A percentile compares a stretch with the other conserved stretches of the same genome.
Evolutionary conservation across 2,329 filamentous ascomycete species (phyloP).

Genomic region (Triangularia setosa): DNA sequence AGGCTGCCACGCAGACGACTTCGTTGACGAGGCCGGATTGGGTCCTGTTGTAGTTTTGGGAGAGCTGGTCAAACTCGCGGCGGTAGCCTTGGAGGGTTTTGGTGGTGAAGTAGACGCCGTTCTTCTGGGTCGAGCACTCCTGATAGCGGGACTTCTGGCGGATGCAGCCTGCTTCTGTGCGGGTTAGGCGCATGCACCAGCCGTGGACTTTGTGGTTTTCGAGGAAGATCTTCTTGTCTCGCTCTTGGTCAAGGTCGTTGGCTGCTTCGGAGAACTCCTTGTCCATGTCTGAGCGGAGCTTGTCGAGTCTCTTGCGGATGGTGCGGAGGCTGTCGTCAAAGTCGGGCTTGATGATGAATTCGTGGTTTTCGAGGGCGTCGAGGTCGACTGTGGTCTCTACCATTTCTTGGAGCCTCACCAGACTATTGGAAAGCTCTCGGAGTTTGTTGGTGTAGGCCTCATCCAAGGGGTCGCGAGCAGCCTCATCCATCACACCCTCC

Average conservation of each 20-base stretch:
- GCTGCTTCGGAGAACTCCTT: conserved; percentile 73
- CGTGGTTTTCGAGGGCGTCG: conserved; percentile 90
- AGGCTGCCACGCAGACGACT: conserved; percentile 88
- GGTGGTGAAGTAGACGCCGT: conserved; percentile 97
- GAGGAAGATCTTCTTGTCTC: conserved; percentile 97
- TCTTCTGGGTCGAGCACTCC: conserved; percentile 97
- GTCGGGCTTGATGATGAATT: conserved; percentile 98
- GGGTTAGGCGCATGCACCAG: conserved; percentile 91
- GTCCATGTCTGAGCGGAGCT: conserved; percentile 76
- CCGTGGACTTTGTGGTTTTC: conserved; percentile 95
- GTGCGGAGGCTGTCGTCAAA: conserved; percentile 85
- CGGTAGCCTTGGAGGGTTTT: conserved; percentile 73
- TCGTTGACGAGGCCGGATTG: conserved; percentile 88
- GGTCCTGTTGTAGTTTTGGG: conserved; percentile 90
- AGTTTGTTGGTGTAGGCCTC: conserved; percentile 83
- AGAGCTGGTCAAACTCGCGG: conserved; percentile 89
- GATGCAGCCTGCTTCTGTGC: conserved; percentile 87
- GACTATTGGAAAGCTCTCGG: conserved; percentile 67
- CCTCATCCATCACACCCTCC: conserved; percentile 92
- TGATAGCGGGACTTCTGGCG: conserved; percentile 86
- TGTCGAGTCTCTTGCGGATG: conserved; percentile 90
- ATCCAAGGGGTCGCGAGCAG: conserved; percentile 83
- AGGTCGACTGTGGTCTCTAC: conserved; percentile 97
- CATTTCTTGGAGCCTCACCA: conserved; percentile 91
- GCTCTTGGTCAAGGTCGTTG: conserved; percentile 80